phyloP scores from a whole-genome alignment of 129 eudicot genomes.

The sunflower (Helianthus annuus) region HanXRQr2.0-SUNRISE NC_035441.2:136522231-136522730 shows the following conservation, averaged over 20 bases:
- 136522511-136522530: background rate
- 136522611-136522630: no score
- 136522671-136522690: no score
- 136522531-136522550: background rate
- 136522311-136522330: constrained; percentile 95
- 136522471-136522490: background rate
- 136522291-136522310: constrained; percentile 95
- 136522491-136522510: background rate
- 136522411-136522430: background rate
- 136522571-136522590: background rate
- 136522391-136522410: constrained; percentile 8
- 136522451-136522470: background rate
- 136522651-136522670: no score
- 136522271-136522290: constrained; percentile 90
- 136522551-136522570: background rate
- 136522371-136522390: constrained; percentile 24
- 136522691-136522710: no score
- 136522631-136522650: no score
- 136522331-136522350: constrained; percentile 71
- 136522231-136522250: constrained; percentile 90
- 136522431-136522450: background rate
- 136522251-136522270: constrained; percentile 95
- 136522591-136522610: background rate
- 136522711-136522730: no score
- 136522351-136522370: constrained; percentile 26